Percentiles rank a stretch among this genome's conserved stretches.
These are phyloP conservation scores for Scedosporium aurantiacum DNA, from an alignment of 2,329 filamentous ascomycete species.

Conservation along the genomic window DNA sequence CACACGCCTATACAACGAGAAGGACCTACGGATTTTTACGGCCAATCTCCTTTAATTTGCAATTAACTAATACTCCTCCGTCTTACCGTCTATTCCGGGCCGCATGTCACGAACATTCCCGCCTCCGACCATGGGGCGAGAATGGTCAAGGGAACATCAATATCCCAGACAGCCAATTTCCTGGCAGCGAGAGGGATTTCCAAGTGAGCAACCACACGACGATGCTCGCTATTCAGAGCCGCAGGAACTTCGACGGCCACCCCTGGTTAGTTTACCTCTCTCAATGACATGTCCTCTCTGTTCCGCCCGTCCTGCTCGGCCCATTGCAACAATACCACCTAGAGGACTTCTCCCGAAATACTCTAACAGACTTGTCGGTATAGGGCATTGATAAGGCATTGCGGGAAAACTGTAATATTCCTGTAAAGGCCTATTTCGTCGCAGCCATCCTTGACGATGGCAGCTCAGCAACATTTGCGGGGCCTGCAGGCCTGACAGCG, in stretches of 20 bases:
- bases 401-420: constrained; percentile 39
- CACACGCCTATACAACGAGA: background rate
- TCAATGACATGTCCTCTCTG: background rate
- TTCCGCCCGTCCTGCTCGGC: background rate
- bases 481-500: constrained; percentile 27
- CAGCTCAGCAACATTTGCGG: constrained; percentile 32
- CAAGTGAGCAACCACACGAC: background rate
- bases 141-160: constrained; percentile 3
- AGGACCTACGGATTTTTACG: too few species aligned
- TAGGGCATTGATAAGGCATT: constrained; percentile 42
- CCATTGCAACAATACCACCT: background rate
- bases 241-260: constrained; percentile 2
- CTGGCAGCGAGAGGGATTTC: constrained; percentile 4
- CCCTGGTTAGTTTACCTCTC: constrained; percentile 1
- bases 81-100: background rate
- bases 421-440: constrained; percentile 40
- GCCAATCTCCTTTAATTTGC: background rate
- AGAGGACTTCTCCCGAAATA: background rate
- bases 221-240: background rate
- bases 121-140: constrained; percentile 4
- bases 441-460: constrained; percentile 38
- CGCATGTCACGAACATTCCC: background rate
- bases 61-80: background rate
- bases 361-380: background rate
- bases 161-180: background rate